Conservation (phyloP, 2,329 filamentous ascomycete species). For the Claviceps sp. region DNA sequence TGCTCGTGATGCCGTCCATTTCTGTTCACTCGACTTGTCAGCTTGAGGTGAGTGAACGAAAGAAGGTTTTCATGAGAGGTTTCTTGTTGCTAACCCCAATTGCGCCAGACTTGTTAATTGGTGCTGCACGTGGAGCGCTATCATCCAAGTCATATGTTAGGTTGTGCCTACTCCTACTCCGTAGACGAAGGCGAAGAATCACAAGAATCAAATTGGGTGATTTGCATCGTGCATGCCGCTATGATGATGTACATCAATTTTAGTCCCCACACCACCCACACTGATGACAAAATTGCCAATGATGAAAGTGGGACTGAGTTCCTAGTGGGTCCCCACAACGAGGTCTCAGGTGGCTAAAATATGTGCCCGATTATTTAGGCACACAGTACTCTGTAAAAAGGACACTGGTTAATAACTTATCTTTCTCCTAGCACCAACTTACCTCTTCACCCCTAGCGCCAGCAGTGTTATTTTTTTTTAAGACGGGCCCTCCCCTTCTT, state of each 20-base stretch:
- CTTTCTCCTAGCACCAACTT: neutral
- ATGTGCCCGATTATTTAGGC: constrained; percentile 1
- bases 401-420: neutral
- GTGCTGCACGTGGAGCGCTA: neutral
- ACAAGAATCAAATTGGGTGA: neutral
- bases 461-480: neutral
- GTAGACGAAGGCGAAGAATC: neutral
- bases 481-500: neutral
- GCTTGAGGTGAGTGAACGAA: neutral
- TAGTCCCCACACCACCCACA: neutral
- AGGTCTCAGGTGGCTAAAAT: neutral
- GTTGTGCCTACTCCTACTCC: no score
- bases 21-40: neutral
- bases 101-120: neutral
- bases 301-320: neutral
- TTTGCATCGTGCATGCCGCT: neutral
- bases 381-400: neutral
- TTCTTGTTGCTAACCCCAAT: neutral
- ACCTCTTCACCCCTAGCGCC: neutral
- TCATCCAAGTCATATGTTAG: no score
- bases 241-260: neutral
- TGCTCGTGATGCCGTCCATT: neutral
- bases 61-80: neutral
- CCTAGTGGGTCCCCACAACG: neutral
- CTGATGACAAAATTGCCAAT: neutral